phyloP scores from a whole-genome alignment of 208 protist genomes.

The Crithidia sp. region DNA sequence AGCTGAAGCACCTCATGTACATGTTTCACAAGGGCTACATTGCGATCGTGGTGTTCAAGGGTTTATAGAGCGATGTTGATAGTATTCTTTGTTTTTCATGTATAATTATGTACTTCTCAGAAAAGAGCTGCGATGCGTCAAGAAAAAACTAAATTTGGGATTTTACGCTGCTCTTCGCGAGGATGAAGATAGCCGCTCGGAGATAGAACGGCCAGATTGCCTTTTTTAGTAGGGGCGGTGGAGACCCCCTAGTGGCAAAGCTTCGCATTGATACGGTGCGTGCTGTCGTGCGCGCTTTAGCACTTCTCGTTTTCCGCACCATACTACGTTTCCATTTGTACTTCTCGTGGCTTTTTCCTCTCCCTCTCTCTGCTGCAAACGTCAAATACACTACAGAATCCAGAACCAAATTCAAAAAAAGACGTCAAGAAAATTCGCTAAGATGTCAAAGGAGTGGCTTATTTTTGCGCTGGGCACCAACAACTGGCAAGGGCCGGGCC shows the following conservation, averaged over 20 bases:
- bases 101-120: slow-evolving; percentile 14
- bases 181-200: too few species aligned
- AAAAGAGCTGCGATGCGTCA: not conserved
- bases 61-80: slow-evolving; percentile 51
- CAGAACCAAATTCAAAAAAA: slow-evolving; percentile 10
- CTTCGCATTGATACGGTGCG: too few species aligned
- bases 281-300: too few species aligned
- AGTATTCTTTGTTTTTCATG: slow-evolving; percentile 7
- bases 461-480: slow-evolving; percentile 82
- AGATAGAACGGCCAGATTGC: too few species aligned
- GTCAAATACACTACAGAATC: too few species aligned
- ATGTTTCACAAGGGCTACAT: slow-evolving; percentile 94
- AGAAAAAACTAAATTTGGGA: too few species aligned
- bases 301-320: too few species aligned
- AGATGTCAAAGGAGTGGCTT: slow-evolving; percentile 63
- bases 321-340: not conserved
- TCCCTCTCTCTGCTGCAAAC: not conserved
- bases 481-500: slow-evolving; percentile 73
- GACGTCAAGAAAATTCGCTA: slow-evolving; percentile 19
- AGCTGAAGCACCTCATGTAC: slow-evolving; percentile 95
- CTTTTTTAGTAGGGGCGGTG: too few species aligned
- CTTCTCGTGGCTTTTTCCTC: not conserved
- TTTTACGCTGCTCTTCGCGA: too few species aligned
- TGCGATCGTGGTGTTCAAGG: slow-evolving; percentile 95
- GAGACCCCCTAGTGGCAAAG: too few species aligned